phyloP scores from a whole-genome alignment of 306 rosid species.

The Hippophae rhamnoides region DNA sequence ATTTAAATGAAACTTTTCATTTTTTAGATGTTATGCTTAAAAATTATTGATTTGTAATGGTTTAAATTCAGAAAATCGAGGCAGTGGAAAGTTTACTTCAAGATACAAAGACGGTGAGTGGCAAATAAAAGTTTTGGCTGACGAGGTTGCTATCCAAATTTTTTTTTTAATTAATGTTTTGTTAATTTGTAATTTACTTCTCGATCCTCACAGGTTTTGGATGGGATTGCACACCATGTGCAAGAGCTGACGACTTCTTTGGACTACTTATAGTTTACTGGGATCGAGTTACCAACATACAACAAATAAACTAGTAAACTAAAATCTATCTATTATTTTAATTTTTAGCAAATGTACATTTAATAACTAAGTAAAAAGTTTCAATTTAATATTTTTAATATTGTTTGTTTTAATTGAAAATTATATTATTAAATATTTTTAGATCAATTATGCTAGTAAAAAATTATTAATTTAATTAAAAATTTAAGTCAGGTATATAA shows the following conservation, averaged over 20 bases:
- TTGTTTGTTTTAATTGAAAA: no score
- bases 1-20: no score
- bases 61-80: conserved; percentile 55
- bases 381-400: no score
- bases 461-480: no score
- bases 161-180: not conserved
- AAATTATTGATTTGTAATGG: not conserved
- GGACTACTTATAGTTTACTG: not conserved
- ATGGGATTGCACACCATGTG: conserved; percentile 29
- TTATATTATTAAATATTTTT: no score
- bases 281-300: conserved; percentile 6
- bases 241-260: conserved; percentile 19
- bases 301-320: not conserved
- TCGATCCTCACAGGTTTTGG: conserved; percentile 42
- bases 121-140: not conserved
- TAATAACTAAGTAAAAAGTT: no score
- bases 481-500: no score
- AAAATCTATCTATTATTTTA: no score
- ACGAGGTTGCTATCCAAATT: conserved; percentile 1
- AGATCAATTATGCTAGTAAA: no score
- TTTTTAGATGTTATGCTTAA: no score
- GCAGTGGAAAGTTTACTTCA: conserved; percentile 55
- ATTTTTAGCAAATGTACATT: no score
- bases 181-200: not conserved
- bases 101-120: conserved; percentile 57